Percentiles rank a stretch among this genome's conserved stretches.
phyloP scores from a whole-genome alignment of 148 eudicot species.

The Vaccinium vitisidaea region DNA sequence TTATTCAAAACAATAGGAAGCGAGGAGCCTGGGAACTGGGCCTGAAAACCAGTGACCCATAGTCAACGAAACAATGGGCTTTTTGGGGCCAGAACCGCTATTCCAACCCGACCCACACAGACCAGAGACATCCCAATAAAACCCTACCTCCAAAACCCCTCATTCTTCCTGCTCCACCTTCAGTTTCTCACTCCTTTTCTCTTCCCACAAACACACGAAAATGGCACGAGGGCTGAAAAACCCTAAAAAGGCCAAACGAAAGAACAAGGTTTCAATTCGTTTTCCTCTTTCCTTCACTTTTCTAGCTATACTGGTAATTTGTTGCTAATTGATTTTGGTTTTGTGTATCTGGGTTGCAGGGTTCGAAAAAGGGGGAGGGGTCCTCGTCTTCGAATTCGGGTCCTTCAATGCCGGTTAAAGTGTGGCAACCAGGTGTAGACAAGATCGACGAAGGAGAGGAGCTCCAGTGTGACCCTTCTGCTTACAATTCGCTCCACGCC shows the following conservation, averaged over 20 bases:
- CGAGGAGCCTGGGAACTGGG: neutral
- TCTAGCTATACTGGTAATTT: neutral
- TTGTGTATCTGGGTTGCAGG: constrained; percentile 27
- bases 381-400: constrained; percentile 41
- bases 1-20: neutral
- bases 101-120: constrained; percentile 7
- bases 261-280: constrained; percentile 44
- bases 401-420: constrained; percentile 54
- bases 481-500: constrained; percentile 89
- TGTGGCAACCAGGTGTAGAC: constrained; percentile 94
- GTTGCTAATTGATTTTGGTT: neutral
- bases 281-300: neutral
- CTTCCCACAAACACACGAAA: constrained; percentile 2
- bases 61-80: neutral
- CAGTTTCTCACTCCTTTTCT: constrained; percentile 10
- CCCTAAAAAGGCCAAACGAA: constrained; percentile 63
- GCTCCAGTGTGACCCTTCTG: constrained; percentile 84
- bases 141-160: constrained; percentile 18
- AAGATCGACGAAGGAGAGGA: constrained; percentile 81
- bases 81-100: neutral
- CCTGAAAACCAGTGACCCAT: neutral
- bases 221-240: constrained; percentile 78
- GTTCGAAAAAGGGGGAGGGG: constrained; percentile 51
- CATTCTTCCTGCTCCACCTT: neutral
- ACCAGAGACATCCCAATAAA: neutral